Evolutionary conservation across 2,329 filamentous ascomycete genomes (phyloP), one percentile per base, ranked within the genome.

Genomic region (Arthrobotrys megalospora): DNA sequence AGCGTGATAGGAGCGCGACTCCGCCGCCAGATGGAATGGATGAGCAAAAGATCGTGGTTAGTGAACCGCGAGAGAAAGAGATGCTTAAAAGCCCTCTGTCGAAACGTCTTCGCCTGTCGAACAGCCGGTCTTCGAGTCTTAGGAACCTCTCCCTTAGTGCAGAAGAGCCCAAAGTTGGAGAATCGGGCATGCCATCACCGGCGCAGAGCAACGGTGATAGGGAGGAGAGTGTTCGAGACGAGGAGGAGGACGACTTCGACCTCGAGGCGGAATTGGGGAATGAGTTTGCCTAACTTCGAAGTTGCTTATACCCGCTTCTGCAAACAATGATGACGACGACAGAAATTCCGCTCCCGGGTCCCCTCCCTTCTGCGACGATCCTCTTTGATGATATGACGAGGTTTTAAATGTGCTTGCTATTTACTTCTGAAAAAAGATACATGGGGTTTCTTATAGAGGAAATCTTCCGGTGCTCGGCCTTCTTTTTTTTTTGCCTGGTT

Each of bases 91-190:
- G 75, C 21, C 75, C 67, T 28, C 48, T 78, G 12, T 78, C 75
- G n/a, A 78, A 78, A 19, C 67, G 75, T 1, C 38, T 78, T 48
- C 67, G 75, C 28, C 24, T 78, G 12, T 78, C 75, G 28, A 78
- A 78, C 53, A 78, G 75, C 55, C 67, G 75, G 52, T 78, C 75
- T 14, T 78, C 75, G 11, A 78, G 67, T 41, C 67, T 78, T 58
- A 78, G 66, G 47, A 78, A 78, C 24, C 75, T 78, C 32, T 67
- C 75, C 5, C 47, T 78, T 1, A 78, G 67, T 36, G 75, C 75
- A 7, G 75, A 78, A 43, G 75, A 78, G 45, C 36, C 75, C 19
- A 63, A 58, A 14, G 63, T 68, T 50, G 75, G 75, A 28, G 75
- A 78, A 53, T 67, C 67, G n/a, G 75, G 75, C 53, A 78, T 78